phyloP scores from a whole-genome alignment of 306 rosid species.

The Vicia sativa region DNA sequence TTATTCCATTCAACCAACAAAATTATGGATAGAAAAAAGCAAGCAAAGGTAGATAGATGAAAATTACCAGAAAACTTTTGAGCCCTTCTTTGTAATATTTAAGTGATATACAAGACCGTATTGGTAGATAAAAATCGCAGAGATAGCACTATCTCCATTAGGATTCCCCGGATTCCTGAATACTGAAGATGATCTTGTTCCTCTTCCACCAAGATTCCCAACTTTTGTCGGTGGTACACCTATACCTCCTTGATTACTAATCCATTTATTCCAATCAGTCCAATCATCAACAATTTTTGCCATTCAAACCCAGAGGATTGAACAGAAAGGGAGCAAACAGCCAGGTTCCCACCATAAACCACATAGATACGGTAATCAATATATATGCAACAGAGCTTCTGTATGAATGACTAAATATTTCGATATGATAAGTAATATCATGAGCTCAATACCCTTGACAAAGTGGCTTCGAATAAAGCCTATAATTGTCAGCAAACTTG shows the following conservation, averaged over 20 bases:
- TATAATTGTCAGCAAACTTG: conserved; percentile 56
- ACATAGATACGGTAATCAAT: conserved; percentile 56
- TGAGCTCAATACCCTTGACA: conserved; percentile 59
- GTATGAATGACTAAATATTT: conserved; percentile 49
- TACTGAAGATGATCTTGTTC: conserved; percentile 57
- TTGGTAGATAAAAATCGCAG: conserved; percentile 55
- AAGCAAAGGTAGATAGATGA: not conserved
- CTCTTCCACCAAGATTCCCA: conserved; percentile 68
- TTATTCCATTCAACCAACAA: conserved; percentile 30
- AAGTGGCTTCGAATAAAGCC: conserved; percentile 62
- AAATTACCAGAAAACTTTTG: conserved; percentile 51
- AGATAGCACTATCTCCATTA: conserved; percentile 47
- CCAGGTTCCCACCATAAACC: conserved; percentile 64
- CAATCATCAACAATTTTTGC: conserved; percentile 62
- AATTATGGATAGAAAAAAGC: conserved; percentile 3
- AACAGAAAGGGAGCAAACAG: conserved; percentile 59
- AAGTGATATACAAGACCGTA: conserved; percentile 59
- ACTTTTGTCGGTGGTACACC: conserved; percentile 54
- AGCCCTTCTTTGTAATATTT: conserved; percentile 43
- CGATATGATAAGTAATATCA: conserved; percentile 50
- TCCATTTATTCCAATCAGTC: conserved; percentile 65
- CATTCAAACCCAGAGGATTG: conserved; percentile 61
- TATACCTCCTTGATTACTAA: conserved; percentile 57
- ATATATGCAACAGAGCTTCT: conserved; percentile 46
- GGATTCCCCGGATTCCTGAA: conserved; percentile 52